Evolutionary conservation across 1,284 basidiomycete species (phyloP).

Genomic region (Leccinum fallax): DNA sequence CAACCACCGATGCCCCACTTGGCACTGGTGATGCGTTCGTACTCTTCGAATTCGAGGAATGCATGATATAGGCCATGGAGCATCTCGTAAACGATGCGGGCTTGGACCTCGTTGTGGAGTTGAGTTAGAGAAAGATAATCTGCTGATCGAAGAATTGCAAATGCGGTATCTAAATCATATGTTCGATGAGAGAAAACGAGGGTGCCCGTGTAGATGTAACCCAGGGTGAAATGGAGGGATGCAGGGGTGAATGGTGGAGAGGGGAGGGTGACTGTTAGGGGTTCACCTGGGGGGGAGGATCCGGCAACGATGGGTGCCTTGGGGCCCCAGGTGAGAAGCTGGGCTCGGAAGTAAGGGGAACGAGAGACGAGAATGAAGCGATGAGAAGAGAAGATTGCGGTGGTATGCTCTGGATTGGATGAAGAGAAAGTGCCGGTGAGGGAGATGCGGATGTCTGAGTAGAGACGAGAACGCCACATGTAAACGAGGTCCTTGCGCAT

Average conservation of each 20-base stretch:
- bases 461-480: constrained; percentile 94
- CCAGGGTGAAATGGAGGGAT: constrained; percentile 92
- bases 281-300: constrained; percentile 40
- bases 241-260: constrained; percentile 96
- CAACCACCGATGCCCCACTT: constrained; percentile 81
- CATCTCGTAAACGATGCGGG: constrained; percentile 84
- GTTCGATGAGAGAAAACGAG: constrained; percentile 91
- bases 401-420: constrained; percentile 65
- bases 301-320: constrained; percentile 32
- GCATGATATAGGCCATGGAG: constrained; percentile 86
- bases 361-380: constrained; percentile 91
- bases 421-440: constrained; percentile 66
- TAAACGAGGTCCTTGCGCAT: constrained; percentile 89
- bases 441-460: constrained; percentile 85
- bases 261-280: constrained; percentile 69
- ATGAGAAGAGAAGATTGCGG: constrained; percentile 88
- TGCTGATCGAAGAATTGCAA: constrained; percentile 86
- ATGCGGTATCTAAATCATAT: constrained; percentile 90
- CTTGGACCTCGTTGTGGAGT: constrained; percentile 79
- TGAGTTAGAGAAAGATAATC: constrained; percentile 80
- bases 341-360: constrained; percentile 84
- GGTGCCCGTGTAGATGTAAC: constrained; percentile 93
- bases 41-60: constrained; percentile 74
- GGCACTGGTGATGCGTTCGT: constrained; percentile 68
- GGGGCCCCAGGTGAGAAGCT: constrained; percentile 61